These are phyloP conservation scores for Bonnemaisonia californica DNA, from an alignment of 31 red algal genomes.

Conservation along the genomic window DNA sequence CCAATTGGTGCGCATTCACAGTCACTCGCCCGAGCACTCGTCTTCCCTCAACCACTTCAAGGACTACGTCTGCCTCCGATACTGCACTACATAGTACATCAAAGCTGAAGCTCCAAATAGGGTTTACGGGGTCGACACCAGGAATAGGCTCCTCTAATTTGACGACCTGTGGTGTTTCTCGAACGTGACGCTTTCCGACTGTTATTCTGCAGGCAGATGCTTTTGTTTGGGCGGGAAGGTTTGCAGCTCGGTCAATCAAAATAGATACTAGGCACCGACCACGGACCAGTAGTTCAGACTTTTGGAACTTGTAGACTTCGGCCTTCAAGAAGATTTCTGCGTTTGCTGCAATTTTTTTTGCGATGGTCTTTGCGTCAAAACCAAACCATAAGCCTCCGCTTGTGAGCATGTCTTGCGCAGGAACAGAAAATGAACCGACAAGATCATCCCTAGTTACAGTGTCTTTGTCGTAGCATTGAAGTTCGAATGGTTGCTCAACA, in stretches of 20 bases:
- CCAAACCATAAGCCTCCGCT: conserved; percentile 31
- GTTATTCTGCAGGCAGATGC: conserved; percentile 38
- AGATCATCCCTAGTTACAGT: conserved; percentile 55
- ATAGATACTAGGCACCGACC: conserved; percentile 56
- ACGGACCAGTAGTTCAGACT: conserved; percentile 15
- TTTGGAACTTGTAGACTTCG: conserved; percentile 25
- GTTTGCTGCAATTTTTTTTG: conserved; percentile 35
- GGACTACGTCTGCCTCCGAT: conserved; percentile 34
- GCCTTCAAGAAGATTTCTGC: conserved; percentile 56
- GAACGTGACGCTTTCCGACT: conserved; percentile 25
- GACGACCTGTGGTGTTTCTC: conserved; percentile 41
- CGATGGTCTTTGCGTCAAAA: conserved; percentile 20
- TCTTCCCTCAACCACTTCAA: conserved; percentile 42
- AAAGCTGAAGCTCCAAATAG: conserved; percentile 61
- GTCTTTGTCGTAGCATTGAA: conserved; percentile 67
- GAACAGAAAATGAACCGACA: conserved; percentile 41
- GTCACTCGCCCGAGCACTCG: conserved; percentile 35
- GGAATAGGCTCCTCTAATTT: conserved; percentile 41
- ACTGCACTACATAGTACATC: conserved; percentile 50
- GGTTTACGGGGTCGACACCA: conserved; percentile 67
- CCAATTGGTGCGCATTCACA: conserved; percentile 24
- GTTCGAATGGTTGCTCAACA: conserved; percentile 54
- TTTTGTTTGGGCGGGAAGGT: conserved; percentile 51
- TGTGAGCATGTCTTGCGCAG: conserved; percentile 36
- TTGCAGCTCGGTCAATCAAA: conserved; percentile 60